phyloP scores from a whole-genome alignment of 1,284 basidiomycete species.

The Cryptococcus hybrid region DNA sequence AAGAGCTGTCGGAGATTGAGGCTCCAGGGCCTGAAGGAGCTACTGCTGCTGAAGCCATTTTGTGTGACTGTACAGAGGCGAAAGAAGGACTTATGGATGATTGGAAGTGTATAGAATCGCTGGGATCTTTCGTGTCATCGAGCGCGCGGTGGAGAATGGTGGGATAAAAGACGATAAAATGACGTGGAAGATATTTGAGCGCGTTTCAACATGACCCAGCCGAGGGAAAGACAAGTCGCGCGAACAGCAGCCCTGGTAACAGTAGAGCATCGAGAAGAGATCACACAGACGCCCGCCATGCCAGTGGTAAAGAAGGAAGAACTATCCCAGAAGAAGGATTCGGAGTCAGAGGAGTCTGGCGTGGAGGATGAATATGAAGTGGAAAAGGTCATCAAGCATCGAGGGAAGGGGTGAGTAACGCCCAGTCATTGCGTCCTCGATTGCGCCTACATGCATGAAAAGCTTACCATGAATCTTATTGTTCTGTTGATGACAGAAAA shows the following conservation, averaged over 20 bases:
- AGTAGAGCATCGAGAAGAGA: neutral
- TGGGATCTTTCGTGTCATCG: too few species aligned
- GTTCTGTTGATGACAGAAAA: conserved; percentile 3
- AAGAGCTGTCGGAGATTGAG: conserved; percentile 35
- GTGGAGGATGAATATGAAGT: conserved; percentile 19
- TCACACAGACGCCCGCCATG: neutral
- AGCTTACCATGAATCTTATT: neutral
- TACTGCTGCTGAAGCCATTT: conserved; percentile 24
- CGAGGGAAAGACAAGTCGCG: neutral
- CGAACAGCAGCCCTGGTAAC: neutral
- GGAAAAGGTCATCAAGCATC: conserved; percentile 14
- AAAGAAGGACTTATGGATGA: neutral
- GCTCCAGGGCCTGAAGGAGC: conserved; percentile 20
- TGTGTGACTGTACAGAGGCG: conserved; percentile 1
- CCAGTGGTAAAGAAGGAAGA: conserved; percentile 1
- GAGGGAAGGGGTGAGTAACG: conserved; percentile 4
- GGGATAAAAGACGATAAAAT: conserved; percentile 17
- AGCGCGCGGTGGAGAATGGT: neutral
- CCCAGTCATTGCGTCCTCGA: neutral
- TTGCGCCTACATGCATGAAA: neutral
- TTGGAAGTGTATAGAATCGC: conserved; percentile 2
- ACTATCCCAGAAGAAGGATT: conserved; percentile 4
- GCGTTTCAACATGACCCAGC: too few species aligned
- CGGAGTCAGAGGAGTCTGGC: conserved; percentile 5
- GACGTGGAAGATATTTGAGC: neutral